Evolutionary conservation across 78 protist genomes (phyloP).

Genomic region (Protostelium mycophagum): DNA sequence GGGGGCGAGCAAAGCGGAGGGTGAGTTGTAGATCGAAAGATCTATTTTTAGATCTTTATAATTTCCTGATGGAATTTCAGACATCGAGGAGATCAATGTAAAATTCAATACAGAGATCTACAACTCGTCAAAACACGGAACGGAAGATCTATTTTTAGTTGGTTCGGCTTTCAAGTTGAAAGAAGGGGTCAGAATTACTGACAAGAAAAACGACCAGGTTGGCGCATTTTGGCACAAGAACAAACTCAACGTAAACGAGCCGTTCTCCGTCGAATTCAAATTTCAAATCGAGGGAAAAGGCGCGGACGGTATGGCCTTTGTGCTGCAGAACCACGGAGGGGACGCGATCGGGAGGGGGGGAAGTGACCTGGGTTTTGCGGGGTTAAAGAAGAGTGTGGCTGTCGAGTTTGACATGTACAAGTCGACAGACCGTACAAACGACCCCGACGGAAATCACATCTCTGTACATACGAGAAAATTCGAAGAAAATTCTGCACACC

Average conservation of each 20-base stretch:
- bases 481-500: conserved; percentile 22
- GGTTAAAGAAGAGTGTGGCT: conserved; percentile 49
- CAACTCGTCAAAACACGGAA: not conserved
- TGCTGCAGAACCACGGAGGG: conserved; percentile 35
- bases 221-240: conserved; percentile 62
- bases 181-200: conserved; percentile 24
- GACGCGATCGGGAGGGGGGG: conserved; percentile 36
- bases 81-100: not conserved
- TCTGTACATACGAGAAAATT: conserved; percentile 10
- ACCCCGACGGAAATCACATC: conserved; percentile 58
- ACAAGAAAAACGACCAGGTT: conserved; percentile 18
- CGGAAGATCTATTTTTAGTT: not conserved
- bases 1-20: conserved; percentile 3
- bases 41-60: not conserved
- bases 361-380: conserved; percentile 50
- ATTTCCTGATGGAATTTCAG: conserved; percentile 10
- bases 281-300: conserved; percentile 29
- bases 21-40: conserved; percentile 13
- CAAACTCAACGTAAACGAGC: conserved; percentile 1
- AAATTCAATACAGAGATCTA: not conserved
- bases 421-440: conserved; percentile 9
- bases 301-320: conserved; percentile 72
- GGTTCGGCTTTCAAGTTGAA: conserved; percentile 8
- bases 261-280: conserved; percentile 12
- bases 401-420: conserved; percentile 54